Base-by-base conservation (phyloP, 1,139 yeast genomes). In the Pichia inconspicua region DNA sequence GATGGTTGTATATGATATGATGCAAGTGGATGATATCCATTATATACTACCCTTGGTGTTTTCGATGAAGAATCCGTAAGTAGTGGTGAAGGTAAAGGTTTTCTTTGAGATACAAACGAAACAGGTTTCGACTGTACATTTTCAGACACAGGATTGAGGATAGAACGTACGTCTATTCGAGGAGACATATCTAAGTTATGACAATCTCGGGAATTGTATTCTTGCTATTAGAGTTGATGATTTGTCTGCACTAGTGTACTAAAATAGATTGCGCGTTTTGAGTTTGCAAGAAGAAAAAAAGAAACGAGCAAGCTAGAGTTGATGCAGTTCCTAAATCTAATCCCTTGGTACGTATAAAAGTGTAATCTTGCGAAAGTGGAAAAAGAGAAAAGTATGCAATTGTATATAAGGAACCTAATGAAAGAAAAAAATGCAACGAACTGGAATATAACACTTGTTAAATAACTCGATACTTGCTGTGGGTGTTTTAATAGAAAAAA, bases 101-200 rank as follows among this genome's bases (percentile, higher is more conserved):
- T 12, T 12, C 15, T 14, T 30, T 30, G 14, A 3, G 12, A 10
- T 30, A 6, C 34, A 30, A 28, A 10, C 4, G 30, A 9, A 7
- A 10, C 12, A 11, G 34, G 34, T 12, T 30, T 30, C n/a, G 10
- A 14, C 11, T 30, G n/a, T 14, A 30, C n/a, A 10, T 75, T 86
- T 9, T 56, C 74, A 45, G 97, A 97, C 6, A 30, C n/a, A 30
- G 34, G 34, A 30, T 30, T 30, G 7, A 30, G 34, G n/a, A 30
- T 30, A 30, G 34, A 30, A 30, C 34, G 34, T 4, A 30, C n/a
- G 12, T 30, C 34, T 11, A 30, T 30, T 12, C 34, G 14, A 12
- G 34, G 34, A 14, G 34, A 30, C 34, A 30, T 30, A 27, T 9
- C 4, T 2, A 27, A 27, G 11, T 5, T 22, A 22, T 22, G 5